Base-by-base conservation (phyloP, 768 basidiomycete genomes). In the Bullera alba region DNA sequence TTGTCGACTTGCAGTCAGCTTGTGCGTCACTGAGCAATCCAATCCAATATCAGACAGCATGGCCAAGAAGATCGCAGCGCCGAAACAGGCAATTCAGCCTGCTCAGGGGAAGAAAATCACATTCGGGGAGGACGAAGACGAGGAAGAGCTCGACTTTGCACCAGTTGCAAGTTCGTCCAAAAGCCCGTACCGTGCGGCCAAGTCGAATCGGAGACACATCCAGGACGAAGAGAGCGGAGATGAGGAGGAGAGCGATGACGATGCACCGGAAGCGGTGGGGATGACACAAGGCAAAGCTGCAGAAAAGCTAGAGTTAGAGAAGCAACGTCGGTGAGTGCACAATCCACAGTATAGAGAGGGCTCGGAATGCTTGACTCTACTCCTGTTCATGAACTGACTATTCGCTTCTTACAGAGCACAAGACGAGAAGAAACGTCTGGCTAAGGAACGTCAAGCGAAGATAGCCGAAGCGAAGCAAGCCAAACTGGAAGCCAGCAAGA, bases 241-340 rank as follows among this genome's bases (percentile, higher is more conserved):
- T 42, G n/a, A n/a, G n/a, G n/a, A n/a, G n/a, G n/a, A n/a, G n/a
- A n/a, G n/a, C n/a, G 51, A 41, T 12, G 51, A 44, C 16, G 56
- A 58, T 39, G 56, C 56, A 2, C 56, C 56, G 6, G 56, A 58
- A 46, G 56, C 56, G 43, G 56, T 58, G 7, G 56, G 56, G 15
- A 39, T 51, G 44, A 46, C 44, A 19, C 48, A 42, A 19, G 51
- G 41, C 8, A 28, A 45, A 32, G 44, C 38, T 14, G 52, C 39
- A 6, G 50, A 48, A 26, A 12, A 29, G 10, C 16, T 16, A 21
- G 51, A 43, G n/a, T 37, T 37, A 2, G 25, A 48, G 28, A 14
- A 30, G 25, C 46, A 49, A 32, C 50, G 45, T 19, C 34, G 19
- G 55, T 56, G 37, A 56, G 54, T 48, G 38, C 38, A 3, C 26